Evolutionary conservation across 2,329 filamentous ascomycete species (phyloP).

Genomic region (Pyrenophora teres): DNA sequence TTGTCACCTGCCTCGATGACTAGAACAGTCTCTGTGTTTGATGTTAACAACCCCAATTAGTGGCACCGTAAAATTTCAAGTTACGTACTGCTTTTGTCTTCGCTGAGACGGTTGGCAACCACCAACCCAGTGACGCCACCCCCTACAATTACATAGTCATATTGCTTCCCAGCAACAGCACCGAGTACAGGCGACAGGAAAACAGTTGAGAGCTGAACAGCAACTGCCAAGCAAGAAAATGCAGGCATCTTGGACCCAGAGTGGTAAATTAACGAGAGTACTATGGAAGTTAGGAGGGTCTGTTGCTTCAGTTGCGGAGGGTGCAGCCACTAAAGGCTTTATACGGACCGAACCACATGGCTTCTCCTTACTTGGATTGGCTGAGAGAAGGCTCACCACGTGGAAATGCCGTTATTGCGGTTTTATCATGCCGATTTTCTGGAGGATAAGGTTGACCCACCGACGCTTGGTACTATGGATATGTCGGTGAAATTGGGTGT

Average conservation of each 20-base stretch:
- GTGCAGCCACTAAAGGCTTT: conserved; percentile 21
- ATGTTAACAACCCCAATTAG: conserved; percentile 2
- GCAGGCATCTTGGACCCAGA: conserved; percentile 25
- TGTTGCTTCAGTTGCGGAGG: neutral
- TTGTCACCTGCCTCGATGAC: conserved; percentile 35
- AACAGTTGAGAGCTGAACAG: conserved; percentile 30
- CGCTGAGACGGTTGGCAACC: conserved; percentile 35
- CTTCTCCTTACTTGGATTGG: conserved; percentile 16
- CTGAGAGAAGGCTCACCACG: conserved; percentile 13
- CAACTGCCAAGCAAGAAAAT: conserved; percentile 33
- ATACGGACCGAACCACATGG: conserved; percentile 17
- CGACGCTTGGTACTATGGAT: neutral
- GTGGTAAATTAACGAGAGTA: conserved; percentile 23
- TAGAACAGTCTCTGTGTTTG: conserved; percentile 26
- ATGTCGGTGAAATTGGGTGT: conserved; percentile 8
- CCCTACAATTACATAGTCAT: conserved; percentile 42
- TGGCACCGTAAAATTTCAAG: too few species aligned
- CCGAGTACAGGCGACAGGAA: conserved; percentile 26
- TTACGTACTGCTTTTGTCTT: conserved; percentile 29
- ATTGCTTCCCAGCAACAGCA: conserved; percentile 16
- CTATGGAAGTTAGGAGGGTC: conserved; percentile 4
- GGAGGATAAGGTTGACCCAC: conserved; percentile 1
- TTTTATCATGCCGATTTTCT: conserved; percentile 7
- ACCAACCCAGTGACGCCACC: conserved; percentile 38
- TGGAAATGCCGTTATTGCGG: conserved; percentile 19